Percentiles rank a stretch among this genome's conserved stretches.
These are phyloP conservation scores for Paecilomyces sp. DNA, from an alignment of 2,329 filamentous ascomycete species.

Conservation along the genomic window DNA sequence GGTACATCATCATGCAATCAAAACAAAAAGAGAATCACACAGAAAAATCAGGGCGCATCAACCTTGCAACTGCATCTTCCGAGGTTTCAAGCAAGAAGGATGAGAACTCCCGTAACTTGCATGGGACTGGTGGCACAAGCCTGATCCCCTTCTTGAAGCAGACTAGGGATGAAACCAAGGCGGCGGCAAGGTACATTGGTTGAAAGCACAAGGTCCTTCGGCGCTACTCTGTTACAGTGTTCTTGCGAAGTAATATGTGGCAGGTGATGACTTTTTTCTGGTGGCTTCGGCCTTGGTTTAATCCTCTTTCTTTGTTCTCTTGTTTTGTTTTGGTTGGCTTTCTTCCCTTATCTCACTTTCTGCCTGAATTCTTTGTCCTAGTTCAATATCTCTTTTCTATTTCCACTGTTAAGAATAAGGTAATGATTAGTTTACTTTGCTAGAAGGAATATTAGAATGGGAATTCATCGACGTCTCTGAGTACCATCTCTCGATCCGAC, in stretches of 20 bases:
- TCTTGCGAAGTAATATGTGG: neutral
- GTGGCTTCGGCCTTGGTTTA: neutral
- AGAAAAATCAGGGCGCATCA: constrained; percentile 15
- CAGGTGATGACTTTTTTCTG: neutral
- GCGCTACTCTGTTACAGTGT: neutral
- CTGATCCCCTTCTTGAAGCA: constrained; percentile 48
- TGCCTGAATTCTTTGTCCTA: neutral
- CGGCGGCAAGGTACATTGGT: constrained; percentile 24
- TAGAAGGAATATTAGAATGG: neutral
- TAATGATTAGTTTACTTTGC: neutral
- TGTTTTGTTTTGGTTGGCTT: neutral
- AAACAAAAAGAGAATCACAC: constrained; percentile 11
- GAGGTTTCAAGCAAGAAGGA: constrained; percentile 22
- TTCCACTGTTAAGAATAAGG: neutral
- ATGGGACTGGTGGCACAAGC: constrained; percentile 47
- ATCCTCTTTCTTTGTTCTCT: neutral
- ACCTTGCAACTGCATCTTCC: constrained; percentile 42
- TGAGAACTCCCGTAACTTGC: constrained; percentile 29
- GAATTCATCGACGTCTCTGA: neutral
- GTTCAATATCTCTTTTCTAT: neutral
- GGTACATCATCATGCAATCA: constrained; percentile 46
- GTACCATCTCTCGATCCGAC: neutral
- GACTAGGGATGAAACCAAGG: constrained; percentile 45
- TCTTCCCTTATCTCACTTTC: neutral
- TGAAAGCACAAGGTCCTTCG: constrained; percentile 1